Percentiles rank a stretch among this genome's conserved stretches.
phyloP scores from a whole-genome alignment of 805 yeast species.

The Schizosaccharomyces japonicus region DNA sequence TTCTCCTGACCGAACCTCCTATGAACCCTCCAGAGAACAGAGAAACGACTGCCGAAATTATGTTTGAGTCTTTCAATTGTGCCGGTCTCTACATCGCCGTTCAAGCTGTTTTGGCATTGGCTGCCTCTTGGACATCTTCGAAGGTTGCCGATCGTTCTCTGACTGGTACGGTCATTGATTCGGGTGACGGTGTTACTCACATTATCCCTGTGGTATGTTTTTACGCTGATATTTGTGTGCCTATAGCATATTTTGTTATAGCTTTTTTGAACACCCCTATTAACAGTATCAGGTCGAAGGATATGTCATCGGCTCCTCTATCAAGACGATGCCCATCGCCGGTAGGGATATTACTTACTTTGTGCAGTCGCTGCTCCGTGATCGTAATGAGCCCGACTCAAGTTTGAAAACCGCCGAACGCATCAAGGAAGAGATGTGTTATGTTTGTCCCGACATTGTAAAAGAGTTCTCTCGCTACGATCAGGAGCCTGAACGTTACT shows the following conservation, averaged over 20 bases:
- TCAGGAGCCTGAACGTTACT: constrained; percentile 79
- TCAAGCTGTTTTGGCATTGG: constrained; percentile 93
- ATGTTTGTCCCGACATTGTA: constrained; percentile 92
- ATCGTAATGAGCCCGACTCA: constrained; percentile 88
- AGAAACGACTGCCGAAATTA: constrained; percentile 93
- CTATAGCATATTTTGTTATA: not conserved
- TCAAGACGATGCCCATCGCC: constrained; percentile 92
- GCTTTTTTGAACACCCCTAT: not conserved
- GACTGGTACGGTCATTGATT: constrained; percentile 94
- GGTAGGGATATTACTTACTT: constrained; percentile 93
- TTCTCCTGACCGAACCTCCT: constrained; percentile 75
- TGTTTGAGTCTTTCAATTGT: constrained; percentile 96
- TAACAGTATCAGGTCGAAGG: constrained; percentile 40
- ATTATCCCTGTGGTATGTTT: constrained; percentile 70
- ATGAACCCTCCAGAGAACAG: constrained; percentile 98
- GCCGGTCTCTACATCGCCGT: constrained; percentile 97
- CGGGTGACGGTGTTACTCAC: constrained; percentile 98
- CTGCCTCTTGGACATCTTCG: constrained; percentile 96
- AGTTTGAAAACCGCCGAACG: constrained; percentile 86
- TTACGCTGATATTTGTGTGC: not conserved
- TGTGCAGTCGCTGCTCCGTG: constrained; percentile 80
- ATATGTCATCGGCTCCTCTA: constrained; percentile 90
- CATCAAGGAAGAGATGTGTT: constrained; percentile 88
- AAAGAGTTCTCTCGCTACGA: constrained; percentile 89
- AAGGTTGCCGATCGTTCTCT: constrained; percentile 84